Conservation (phyloP, 257 asterid genomes). For the Solanum sparsipilum region DNA sequence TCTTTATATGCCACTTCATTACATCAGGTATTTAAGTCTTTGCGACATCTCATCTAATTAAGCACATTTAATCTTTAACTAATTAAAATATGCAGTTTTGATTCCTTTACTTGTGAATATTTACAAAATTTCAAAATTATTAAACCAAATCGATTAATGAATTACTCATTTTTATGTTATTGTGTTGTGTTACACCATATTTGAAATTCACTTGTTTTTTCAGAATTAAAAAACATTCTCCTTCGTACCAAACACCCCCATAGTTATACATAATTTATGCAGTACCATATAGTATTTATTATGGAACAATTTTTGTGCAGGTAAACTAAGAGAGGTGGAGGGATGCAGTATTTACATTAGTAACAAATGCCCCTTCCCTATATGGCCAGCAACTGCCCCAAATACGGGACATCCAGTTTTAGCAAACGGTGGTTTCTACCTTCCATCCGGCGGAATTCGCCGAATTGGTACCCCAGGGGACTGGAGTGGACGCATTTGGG, state of each 20-base stretch:
- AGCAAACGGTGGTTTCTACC: constrained; percentile 68
- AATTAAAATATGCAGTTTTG: not conserved
- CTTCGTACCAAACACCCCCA: too few species aligned
- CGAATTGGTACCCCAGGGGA: constrained; percentile 33
- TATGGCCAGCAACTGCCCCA: constrained; percentile 87
- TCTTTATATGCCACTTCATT: constrained; percentile 13
- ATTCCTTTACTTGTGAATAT: not conserved
- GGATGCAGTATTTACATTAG: constrained; percentile 50
- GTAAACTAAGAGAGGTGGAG: constrained; percentile 1
- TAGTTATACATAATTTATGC: not conserved
- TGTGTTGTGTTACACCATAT: not conserved
- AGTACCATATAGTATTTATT: not conserved
- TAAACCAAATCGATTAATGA: not conserved
- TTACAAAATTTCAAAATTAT: not conserved
- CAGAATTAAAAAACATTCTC: too few species aligned
- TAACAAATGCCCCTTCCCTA: constrained; percentile 70
- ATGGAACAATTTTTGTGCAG: not conserved
- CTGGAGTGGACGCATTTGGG: constrained; percentile 89
- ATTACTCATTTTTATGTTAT: not conserved
- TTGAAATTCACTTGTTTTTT: not conserved
- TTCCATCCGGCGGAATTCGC: constrained; percentile 27
- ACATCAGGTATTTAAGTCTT: constrained; percentile 27
- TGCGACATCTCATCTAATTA: not conserved
- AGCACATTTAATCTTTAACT: not conserved
- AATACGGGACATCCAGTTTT: constrained; percentile 54